These are phyloP conservation scores for Taphrina flavorubra DNA, from an alignment of 1,139 yeast genomes.

Conservation along the genomic window DNA sequence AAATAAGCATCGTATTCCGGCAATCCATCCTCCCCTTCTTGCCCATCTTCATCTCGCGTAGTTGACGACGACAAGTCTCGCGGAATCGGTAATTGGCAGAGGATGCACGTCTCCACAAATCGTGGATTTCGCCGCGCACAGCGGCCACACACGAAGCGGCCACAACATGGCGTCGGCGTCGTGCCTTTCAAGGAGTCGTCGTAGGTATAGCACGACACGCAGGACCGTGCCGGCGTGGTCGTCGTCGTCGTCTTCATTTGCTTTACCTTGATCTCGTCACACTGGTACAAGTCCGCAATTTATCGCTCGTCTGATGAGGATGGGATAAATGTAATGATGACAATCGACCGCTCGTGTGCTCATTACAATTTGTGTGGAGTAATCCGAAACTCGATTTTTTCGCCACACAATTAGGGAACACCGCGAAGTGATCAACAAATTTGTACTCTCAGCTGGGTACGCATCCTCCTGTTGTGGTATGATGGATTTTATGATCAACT, in stretches of 20 bases:
- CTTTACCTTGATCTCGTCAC: not conserved
- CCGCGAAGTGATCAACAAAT: not conserved
- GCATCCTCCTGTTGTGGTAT: not conserved
- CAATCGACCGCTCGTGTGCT: not conserved
- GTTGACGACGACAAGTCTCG: constrained; percentile 13
- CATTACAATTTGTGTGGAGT: constrained; percentile 2
- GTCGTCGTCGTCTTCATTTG: not conserved
- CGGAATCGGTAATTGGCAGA: constrained; percentile 33
- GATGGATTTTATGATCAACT: not conserved
- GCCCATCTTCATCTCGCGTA: not conserved
- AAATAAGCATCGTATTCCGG: constrained; percentile 17
- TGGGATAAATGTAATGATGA: not conserved
- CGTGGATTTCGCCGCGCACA: constrained; percentile 21
- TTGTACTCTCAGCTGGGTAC: too few relatives aligned
- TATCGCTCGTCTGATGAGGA: too few relatives aligned
- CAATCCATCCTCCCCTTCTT: not conserved
- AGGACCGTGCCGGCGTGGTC: constrained; percentile 9
- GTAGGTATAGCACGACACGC: constrained; percentile 36
- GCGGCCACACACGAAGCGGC: constrained; percentile 33
- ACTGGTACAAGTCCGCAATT: too few relatives aligned
- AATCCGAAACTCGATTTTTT: not conserved
- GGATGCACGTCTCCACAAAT: constrained; percentile 21
- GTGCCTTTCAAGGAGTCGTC: constrained; percentile 14
- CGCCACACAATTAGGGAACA: not conserved
- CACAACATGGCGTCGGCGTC: constrained; percentile 34